Percentiles rank a stretch among this genome's conserved stretches.
Conservation (phyloP, 2,329 filamentous ascomycete genomes). For the Cladorrhinum sp. region DNA sequence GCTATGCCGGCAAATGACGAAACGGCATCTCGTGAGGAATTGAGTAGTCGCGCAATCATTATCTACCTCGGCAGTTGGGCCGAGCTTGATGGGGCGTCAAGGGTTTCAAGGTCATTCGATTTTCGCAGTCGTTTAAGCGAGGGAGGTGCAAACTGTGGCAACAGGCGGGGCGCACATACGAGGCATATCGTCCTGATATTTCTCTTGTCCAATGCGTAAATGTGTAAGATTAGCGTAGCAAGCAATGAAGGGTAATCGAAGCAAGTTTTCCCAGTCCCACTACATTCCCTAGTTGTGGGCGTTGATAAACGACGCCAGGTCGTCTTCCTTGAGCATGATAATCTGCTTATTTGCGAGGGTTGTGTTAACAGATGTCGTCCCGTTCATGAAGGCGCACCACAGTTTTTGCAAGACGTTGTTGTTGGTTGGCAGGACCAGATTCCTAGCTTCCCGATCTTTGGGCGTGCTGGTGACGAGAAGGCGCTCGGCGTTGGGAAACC, state of each 20-base stretch:
- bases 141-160: neutral
- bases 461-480: slow-evolving; percentile 42
- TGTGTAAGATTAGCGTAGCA: neutral
- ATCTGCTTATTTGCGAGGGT: slow-evolving; percentile 43
- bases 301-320: slow-evolving; percentile 37
- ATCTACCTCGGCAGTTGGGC: neutral
- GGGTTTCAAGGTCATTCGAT: neutral
- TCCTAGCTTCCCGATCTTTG: slow-evolving; percentile 34
- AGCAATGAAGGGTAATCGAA: neutral
- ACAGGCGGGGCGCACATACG: neutral
- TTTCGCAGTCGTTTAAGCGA: neutral
- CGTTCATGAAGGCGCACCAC: slow-evolving; percentile 46
- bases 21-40: neutral
- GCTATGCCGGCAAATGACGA: slow-evolving; percentile 13
- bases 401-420: slow-evolving; percentile 46
- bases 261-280: neutral
- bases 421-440: slow-evolving; percentile 29
- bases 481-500: slow-evolving; percentile 37
- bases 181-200: neutral
- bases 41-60: neutral
- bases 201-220: neutral
- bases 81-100: neutral
- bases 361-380: slow-evolving; percentile 39
- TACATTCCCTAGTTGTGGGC: slow-evolving; percentile 11
- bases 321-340: slow-evolving; percentile 42